These are phyloP conservation scores for Solanum lignicaule DNA, from an alignment of 257 asterid genomes.

Conservation along the genomic window DNA sequence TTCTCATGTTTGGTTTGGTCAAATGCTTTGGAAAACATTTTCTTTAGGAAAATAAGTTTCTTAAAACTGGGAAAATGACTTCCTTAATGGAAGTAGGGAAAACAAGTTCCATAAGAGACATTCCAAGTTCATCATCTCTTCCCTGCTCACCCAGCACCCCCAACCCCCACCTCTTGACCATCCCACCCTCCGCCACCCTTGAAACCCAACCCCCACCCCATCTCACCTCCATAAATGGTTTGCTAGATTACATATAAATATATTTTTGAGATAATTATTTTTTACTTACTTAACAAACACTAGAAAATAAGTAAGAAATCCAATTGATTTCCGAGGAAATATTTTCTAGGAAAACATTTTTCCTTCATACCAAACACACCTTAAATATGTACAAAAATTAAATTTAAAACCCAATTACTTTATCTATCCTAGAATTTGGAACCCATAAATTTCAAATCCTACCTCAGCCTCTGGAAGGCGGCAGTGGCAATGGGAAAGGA, in stretches of 20 bases:
- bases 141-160: background rate
- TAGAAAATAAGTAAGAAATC: background rate
- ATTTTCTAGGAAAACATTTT: background rate
- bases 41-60: background rate
- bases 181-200: background rate
- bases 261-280: background rate
- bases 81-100: background rate
- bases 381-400: background rate
- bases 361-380: background rate
- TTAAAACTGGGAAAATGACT: background rate
- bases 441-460: background rate
- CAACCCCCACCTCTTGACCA: background rate
- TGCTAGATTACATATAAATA: background rate
- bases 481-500: background rate
- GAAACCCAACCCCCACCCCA: background rate
- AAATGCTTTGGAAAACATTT: background rate
- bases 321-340: background rate
- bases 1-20: background rate
- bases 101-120: background rate
- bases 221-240: background rate
- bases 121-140: background rate
- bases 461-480: background rate
- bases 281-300: background rate
- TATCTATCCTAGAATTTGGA: background rate
- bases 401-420: background rate